These are phyloP conservation scores for Hagleromyces aurorensis DNA, from an alignment of 805 yeast genomes.

Conservation along the genomic window DNA sequence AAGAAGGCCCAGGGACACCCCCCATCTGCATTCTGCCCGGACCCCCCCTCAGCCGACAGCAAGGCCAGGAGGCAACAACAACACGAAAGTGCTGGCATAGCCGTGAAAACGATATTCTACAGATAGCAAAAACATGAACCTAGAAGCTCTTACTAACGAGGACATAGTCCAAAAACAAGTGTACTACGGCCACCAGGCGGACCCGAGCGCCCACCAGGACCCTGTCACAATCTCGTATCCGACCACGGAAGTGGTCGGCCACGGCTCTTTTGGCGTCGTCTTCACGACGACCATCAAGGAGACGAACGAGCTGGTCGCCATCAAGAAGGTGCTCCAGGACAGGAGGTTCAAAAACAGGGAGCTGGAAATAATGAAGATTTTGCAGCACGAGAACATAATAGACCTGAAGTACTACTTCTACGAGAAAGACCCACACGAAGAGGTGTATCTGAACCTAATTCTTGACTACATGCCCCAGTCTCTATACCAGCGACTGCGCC, in stretches of 20 bases:
- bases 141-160: slow-evolving; percentile 18
- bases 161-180: slow-evolving; percentile 28
- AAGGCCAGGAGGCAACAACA: too few relatives aligned
- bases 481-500: slow-evolving; percentile 81
- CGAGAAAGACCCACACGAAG: slow-evolving; percentile 51
- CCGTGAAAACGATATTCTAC: too few relatives aligned
- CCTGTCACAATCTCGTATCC: slow-evolving; percentile 31
- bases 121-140: slow-evolving; percentile 12
- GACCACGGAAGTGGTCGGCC: slow-evolving; percentile 88
- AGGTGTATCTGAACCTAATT: slow-evolving; percentile 75
- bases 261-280: slow-evolving; percentile 99
- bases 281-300: slow-evolving; percentile 76
- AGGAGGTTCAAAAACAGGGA: slow-evolving; percentile 91
- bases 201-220: slow-evolving; percentile 6
- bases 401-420: slow-evolving; percentile 83
- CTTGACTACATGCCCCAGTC: slow-evolving; percentile 96
- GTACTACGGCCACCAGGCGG: slow-evolving; percentile 14
- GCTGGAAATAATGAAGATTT: slow-evolving; percentile 86
- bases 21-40: too few relatives aligned
- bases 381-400: slow-evolving; percentile 80
- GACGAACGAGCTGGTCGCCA: slow-evolving; percentile 75
- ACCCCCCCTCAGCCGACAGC: too few relatives aligned
- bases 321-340: slow-evolving; percentile 94
- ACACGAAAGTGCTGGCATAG: too few relatives aligned
- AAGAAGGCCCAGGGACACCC: too few relatives aligned